A percentile compares a stretch with the other conserved stretches of the same genome.
These are phyloP conservation scores for Xylaria sp. DNA, from an alignment of 2,329 filamentous ascomycete genomes.

Conservation along the genomic window DNA sequence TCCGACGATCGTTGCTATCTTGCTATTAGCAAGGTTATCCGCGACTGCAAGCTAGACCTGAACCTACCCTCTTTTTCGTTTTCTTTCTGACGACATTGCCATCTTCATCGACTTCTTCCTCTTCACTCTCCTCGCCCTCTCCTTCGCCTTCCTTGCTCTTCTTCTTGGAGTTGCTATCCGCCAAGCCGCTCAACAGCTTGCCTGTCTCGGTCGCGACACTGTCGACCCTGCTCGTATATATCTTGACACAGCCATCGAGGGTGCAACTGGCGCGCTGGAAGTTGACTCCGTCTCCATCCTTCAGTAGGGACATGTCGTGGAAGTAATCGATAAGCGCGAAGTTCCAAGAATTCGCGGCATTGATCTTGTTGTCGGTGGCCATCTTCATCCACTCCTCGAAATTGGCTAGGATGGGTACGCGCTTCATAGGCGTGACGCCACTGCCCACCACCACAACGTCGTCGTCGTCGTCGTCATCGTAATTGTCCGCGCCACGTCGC, in stretches of 20 bases:
- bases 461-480: constrained; percentile 60
- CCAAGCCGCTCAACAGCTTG: constrained; percentile 89
- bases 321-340: constrained; percentile 99
- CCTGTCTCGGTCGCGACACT: constrained; percentile 98
- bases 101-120: constrained; percentile 69
- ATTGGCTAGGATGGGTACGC: constrained; percentile 92
- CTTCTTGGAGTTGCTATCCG: constrained; percentile 81
- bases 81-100: constrained; percentile 63
- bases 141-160: constrained; percentile 68
- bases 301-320: constrained; percentile 96
- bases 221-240: constrained; percentile 97
- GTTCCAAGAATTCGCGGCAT: constrained; percentile 97
- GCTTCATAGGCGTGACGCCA: constrained; percentile 93
- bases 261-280: constrained; percentile 99
- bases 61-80: constrained; percentile 74
- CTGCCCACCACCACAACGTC: constrained; percentile 71
- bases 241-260: constrained; percentile 96
- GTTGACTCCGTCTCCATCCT: constrained; percentile 96
- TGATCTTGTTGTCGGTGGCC: constrained; percentile 99
- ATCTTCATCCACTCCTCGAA: constrained; percentile 99
- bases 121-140: constrained; percentile 70
- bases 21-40: constrained; percentile 28
- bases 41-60: background rate
- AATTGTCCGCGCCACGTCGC: constrained; percentile 47
- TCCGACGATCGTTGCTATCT: constrained; percentile 77